Percentiles rank a stretch among this genome's conserved stretches.
These are phyloP conservation scores for Phytophthora crassamura DNA, from an alignment of 352 stramenopile species.

Conservation along the genomic window DNA sequence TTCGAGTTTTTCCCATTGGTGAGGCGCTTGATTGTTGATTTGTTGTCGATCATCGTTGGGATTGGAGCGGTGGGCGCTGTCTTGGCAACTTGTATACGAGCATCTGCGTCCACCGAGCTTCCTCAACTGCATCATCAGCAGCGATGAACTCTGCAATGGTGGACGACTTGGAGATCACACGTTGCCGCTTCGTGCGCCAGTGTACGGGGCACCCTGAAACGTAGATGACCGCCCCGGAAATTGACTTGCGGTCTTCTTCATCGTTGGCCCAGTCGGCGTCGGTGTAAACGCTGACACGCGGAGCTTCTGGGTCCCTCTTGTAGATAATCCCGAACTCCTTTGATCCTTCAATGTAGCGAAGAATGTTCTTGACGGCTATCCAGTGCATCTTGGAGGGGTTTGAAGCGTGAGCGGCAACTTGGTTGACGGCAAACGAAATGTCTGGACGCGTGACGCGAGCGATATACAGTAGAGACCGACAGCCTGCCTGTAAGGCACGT, in stretches of 20 bases:
- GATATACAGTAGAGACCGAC: conserved; percentile 10
- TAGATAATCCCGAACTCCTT: background rate
- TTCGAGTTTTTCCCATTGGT: conserved; percentile 16
- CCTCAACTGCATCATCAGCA: conserved; percentile 11
- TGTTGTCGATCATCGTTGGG: conserved; percentile 18
- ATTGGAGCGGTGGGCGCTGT: background rate
- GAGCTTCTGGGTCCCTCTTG: background rate
- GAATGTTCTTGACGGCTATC: conserved; percentile 17
- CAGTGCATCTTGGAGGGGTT: conserved; percentile 6
- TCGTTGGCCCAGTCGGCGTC: conserved; percentile 7
- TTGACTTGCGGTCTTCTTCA: background rate
- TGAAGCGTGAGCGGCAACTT: conserved; percentile 4
- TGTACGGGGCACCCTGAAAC: background rate
- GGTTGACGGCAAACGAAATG: conserved; percentile 11
- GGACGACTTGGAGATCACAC: background rate
- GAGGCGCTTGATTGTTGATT: conserved; percentile 8
- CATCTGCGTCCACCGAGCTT: conserved; percentile 4
- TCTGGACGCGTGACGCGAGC: conserved; percentile 7
- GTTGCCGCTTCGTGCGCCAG: background rate
- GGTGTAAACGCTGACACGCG: background rate
- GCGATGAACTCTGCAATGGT: conserved; percentile 16
- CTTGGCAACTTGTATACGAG: background rate
- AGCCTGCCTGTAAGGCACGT: conserved; percentile 7
- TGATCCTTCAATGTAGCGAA: background rate
- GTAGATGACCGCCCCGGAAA: background rate